A percentile compares a stretch with the other conserved stretches of the same genome.
Evolutionary conservation across 345 rosid genomes (phyloP).

Genomic region (Gynandropsis gynandra): DNA sequence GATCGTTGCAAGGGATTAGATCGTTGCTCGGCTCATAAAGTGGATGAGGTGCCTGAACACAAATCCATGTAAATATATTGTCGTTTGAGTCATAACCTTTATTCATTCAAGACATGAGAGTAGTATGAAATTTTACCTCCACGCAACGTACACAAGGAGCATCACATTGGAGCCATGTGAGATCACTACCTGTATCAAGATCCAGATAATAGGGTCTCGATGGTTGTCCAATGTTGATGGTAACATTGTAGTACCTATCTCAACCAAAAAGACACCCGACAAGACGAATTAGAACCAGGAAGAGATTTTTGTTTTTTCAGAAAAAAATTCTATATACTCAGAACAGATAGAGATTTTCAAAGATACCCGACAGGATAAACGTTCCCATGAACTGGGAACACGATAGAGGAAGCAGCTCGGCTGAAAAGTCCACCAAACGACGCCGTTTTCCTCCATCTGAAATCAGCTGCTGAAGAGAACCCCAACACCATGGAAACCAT

Average conservation of each 20-base stretch:
- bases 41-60: slow-evolving; percentile 82
- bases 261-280: not conserved
- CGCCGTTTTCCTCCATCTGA: slow-evolving; percentile 32
- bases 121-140: slow-evolving; percentile 36
- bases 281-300: not conserved
- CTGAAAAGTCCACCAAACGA: slow-evolving; percentile 31
- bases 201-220: slow-evolving; percentile 85
- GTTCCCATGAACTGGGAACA: slow-evolving; percentile 65
- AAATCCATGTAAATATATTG: no score
- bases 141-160: slow-evolving; percentile 65
- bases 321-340: not conserved
- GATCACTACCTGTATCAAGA: slow-evolving; percentile 92
- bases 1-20: slow-evolving; percentile 63
- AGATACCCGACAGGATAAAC: slow-evolving; percentile 68
- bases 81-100: no score
- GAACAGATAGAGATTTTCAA: not conserved
- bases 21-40: slow-evolving; percentile 62
- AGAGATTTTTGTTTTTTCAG: slow-evolving; percentile 12
- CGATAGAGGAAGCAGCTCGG: slow-evolving; percentile 49
- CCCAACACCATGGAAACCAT: slow-evolving; percentile 32
- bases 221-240: slow-evolving; percentile 68
- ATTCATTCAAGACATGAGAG: no score
- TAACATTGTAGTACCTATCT: slow-evolving; percentile 67
- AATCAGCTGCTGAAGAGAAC: slow-evolving; percentile 34
- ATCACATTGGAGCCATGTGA: slow-evolving; percentile 96